A percentile compares a stretch with the other conserved stretches of the same genome.
Conservation (phyloP, 768 basidiomycete species). For the Harrya chromipes region DNA sequence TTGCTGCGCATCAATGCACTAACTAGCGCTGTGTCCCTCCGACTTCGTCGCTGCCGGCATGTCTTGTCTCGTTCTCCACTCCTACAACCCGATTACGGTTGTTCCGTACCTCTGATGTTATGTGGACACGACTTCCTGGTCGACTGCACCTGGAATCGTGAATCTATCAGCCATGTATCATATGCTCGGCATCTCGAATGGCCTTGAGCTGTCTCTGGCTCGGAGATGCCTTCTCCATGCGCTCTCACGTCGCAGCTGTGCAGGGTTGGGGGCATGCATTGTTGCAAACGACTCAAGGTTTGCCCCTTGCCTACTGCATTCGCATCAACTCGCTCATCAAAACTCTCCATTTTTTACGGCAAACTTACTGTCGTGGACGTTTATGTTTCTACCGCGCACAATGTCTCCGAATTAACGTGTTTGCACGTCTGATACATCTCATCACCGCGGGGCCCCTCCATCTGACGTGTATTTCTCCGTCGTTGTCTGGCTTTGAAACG, state of each 20-base stretch:
- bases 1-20: slow-evolving; percentile 1
- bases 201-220: slow-evolving; percentile 7
- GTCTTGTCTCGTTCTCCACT: background rate
- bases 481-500: slow-evolving; percentile 10
- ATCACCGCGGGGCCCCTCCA: slow-evolving; percentile 6
- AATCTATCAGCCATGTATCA: background rate
- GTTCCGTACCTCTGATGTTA: background rate
- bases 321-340: slow-evolving; percentile 19
- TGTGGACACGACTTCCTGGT: background rate
- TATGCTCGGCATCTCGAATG: background rate
- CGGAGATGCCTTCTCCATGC: slow-evolving; percentile 10
- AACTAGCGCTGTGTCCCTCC: slow-evolving; percentile 10
- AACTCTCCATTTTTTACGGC: slow-evolving; percentile 8
- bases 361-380: background rate
- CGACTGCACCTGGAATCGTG: background rate
- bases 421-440: slow-evolving; percentile 7
- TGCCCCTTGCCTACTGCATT: slow-evolving; percentile 23
- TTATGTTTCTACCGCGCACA: slow-evolving; percentile 12
- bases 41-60: background rate
- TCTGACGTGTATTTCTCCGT: slow-evolving; percentile 1
- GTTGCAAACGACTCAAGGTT: slow-evolving; percentile 88
- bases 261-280: slow-evolving; percentile 80
- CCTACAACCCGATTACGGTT: background rate
- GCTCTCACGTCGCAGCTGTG: slow-evolving; percentile 4
- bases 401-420: slow-evolving; percentile 18